Evolutionary conservation across 768 basidiomycete species (phyloP), one percentile per base, ranked within the genome.

Genomic region (Russula foetens): DNA sequence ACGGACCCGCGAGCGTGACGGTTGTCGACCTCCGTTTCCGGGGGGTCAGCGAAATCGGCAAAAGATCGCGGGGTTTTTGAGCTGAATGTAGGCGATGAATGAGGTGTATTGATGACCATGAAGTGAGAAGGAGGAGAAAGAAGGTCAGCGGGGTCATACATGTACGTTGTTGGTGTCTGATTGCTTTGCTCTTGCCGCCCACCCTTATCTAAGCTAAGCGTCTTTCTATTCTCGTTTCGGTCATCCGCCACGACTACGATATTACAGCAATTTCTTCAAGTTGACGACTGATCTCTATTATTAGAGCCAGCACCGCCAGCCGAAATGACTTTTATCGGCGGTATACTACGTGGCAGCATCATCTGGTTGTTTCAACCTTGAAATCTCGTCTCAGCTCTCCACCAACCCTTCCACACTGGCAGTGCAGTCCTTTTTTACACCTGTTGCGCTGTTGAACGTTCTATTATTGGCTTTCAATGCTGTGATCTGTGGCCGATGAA

Each of bases 141-240:
- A 52, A 35, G 6, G 55, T 49, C n/a, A 62, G 46, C 14, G 56
- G 19, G 50, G 17, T 52, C 60, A 62, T 62, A 24, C 55, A 56
- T 29, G 19, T n/a, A n/a, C n/a, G n/a, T n/a, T n/a, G n/a, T n/a
- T 3, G 21, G 0, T 24, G 44, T n/a, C 21, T 23, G 8, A 15
- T 46, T 5, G 14, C 17, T 4, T 24, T 38, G 23, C 24, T 15
- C 14, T 15, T 28, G 23, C 14, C 8, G 24, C 35, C 9, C 17
- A 53, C 17, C 17, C 7, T 53, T 12, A 53, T 41, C 26, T 53
- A 38, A 51, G 29, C 49, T 38, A 38, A 9, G 38, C 3, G 5
- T 33, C 31, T 33, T 33, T 11, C 31, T 5, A 33, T 33, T 5
- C 5, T n/a, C 31, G 31, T 11, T 33, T n/a, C n/a, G 5, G 31